Evolutionary conservation across 1,284 basidiomycete genomes (phyloP).

Genomic region (Mycosarcoma maydis): DNA sequence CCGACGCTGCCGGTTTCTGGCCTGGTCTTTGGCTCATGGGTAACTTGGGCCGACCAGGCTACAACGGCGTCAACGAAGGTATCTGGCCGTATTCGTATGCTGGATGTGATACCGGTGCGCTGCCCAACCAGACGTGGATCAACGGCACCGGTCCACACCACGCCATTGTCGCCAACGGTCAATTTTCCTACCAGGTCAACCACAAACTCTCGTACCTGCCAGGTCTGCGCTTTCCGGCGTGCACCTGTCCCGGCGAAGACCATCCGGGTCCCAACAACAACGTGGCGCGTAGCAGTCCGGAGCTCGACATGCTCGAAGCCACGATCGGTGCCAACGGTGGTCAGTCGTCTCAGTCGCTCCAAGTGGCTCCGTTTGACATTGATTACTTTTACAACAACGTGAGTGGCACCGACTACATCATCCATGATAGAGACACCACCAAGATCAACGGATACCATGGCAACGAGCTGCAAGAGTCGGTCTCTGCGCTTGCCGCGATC

Average conservation of each 20-base stretch:
- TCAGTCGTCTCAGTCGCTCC: conserved; percentile 68
- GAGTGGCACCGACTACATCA: conserved; percentile 10
- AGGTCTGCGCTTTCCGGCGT: conserved; percentile 43
- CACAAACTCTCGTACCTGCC: conserved; percentile 34
- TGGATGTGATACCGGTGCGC: conserved; percentile 63
- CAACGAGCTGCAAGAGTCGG: conserved; percentile 63
- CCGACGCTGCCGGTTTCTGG: conserved; percentile 69
- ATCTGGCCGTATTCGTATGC: conserved; percentile 68
- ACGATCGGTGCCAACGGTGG: conserved; percentile 68
- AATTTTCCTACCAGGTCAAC: conserved; percentile 19
- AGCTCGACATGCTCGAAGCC: conserved; percentile 66
- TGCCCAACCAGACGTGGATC: conserved; percentile 55
- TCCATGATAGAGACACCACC: conserved; percentile 46
- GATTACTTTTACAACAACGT: conserved; percentile 55
- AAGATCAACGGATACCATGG: conserved; percentile 62
- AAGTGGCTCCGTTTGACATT: conserved; percentile 65
- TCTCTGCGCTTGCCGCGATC: conserved; percentile 58
- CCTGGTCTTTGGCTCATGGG: conserved; percentile 67
- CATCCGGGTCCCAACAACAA: conserved; percentile 61
- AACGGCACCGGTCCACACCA: conserved; percentile 52
- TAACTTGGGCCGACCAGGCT: conserved; percentile 63
- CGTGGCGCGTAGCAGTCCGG: conserved; percentile 64
- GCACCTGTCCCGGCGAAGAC: conserved; percentile 61
- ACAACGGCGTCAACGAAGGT: conserved; percentile 63
- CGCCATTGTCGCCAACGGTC: conserved; percentile 38